Conservation (phyloP, 1,284 basidiomycete species). For the Melanopsichium pennsylvanicum region DNA sequence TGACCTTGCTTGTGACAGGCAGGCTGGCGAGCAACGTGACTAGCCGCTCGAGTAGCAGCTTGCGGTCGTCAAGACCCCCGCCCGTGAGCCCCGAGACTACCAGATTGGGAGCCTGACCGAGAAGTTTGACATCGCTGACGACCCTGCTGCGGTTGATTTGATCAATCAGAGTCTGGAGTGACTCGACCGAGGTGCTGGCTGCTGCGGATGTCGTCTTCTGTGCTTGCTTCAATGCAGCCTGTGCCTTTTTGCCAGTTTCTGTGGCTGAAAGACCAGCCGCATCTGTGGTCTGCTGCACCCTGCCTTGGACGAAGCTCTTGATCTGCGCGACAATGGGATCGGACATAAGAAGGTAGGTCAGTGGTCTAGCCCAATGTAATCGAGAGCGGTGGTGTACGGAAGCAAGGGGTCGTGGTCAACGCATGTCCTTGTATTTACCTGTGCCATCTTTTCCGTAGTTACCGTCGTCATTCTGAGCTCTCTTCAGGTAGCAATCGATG, state of each 20-base stretch:
- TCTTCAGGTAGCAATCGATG: not conserved
- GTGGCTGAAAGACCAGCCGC: slow-evolving; percentile 26
- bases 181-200: slow-evolving; percentile 6
- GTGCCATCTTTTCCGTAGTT: slow-evolving; percentile 23
- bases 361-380: no score
- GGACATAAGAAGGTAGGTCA: not conserved
- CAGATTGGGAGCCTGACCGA: slow-evolving; percentile 30
- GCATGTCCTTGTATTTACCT: no score
- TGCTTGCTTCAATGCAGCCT: slow-evolving; percentile 15
- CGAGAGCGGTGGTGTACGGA: no score
- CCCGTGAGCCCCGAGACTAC: slow-evolving; percentile 18
- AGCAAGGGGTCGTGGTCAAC: no score
- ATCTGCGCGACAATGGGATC: slow-evolving; percentile 1
- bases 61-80: slow-evolving; percentile 50
- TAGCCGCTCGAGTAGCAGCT: slow-evolving; percentile 53
- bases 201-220: slow-evolving; percentile 10
- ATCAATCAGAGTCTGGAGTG: slow-evolving; percentile 20
- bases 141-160: slow-evolving; percentile 29
- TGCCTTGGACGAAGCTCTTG: slow-evolving; percentile 28
- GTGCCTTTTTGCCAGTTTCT: slow-evolving; percentile 16
- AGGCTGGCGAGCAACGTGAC: slow-evolving; percentile 47
- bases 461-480: slow-evolving; percentile 8
- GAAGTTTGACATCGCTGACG: slow-evolving; percentile 37
- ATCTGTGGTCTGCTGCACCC: slow-evolving; percentile 27
- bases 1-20: slow-evolving; percentile 39